phyloP scores from a whole-genome alignment of 805 yeast species.

The Monosporozyma siamensis region DNA sequence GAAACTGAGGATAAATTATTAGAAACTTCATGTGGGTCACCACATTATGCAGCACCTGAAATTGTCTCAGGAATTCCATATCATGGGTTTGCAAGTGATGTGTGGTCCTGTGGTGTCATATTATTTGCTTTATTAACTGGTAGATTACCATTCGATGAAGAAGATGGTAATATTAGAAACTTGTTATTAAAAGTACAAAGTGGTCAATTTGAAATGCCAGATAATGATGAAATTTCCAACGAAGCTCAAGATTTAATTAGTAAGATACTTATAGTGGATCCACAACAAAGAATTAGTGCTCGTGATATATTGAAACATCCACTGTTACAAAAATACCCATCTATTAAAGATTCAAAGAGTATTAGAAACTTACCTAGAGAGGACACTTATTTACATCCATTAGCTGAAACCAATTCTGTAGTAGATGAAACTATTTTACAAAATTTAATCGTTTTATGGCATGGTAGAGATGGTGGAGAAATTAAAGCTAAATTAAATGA shows the following conservation, averaged over 20 bases:
- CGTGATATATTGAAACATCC: constrained; percentile 75
- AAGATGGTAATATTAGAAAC: constrained; percentile 83
- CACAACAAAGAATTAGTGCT: constrained; percentile 68
- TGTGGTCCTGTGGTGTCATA: constrained; percentile 97
- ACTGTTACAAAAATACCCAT: constrained; percentile 59
- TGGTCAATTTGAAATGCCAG: constrained; percentile 80
- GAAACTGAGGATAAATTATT: constrained; percentile 73
- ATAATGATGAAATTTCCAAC: constrained; percentile 55
- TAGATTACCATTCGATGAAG: constrained; percentile 80
- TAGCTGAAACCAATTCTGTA: constrained; percentile 32
- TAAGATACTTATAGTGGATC: constrained; percentile 75
- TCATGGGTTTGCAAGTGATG: constrained; percentile 95
- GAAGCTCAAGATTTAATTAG: constrained; percentile 85
- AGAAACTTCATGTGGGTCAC: constrained; percentile 96
- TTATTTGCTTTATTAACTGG: constrained; percentile 90
- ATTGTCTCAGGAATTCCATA: constrained; percentile 91
- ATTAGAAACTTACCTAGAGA: constrained; percentile 33
- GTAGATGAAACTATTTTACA: constrained; percentile 68
- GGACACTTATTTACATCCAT: constrained; percentile 32
- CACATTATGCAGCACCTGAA: constrained; percentile 97
- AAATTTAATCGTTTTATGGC: constrained; percentile 72
- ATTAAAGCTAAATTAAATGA: constrained; percentile 46
- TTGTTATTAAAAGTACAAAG: constrained; percentile 82
- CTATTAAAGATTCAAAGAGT: constrained; percentile 28
- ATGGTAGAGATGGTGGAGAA: constrained; percentile 52